phyloP scores from a whole-genome alignment of 805 yeast species.

The Yarrowia sp. region DNA sequence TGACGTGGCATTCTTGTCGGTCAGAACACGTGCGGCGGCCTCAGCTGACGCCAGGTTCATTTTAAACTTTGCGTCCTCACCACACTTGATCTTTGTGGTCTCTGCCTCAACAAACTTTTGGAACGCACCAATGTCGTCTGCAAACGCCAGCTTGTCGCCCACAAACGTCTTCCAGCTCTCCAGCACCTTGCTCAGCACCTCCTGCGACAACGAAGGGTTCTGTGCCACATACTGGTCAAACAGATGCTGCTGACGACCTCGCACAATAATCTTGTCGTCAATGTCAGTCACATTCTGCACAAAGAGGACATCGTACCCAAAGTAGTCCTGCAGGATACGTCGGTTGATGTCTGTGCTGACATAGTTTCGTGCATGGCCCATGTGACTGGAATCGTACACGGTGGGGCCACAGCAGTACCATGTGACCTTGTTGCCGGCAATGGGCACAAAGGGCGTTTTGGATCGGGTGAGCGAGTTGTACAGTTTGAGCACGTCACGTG shows the following conservation, averaged over 20 bases:
- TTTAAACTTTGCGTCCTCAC: constrained; percentile 74
- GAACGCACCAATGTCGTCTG: constrained; percentile 48
- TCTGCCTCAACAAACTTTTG: constrained; percentile 51
- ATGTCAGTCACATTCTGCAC: constrained; percentile 98
- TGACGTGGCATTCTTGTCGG: constrained; percentile 31
- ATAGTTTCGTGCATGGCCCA: constrained; percentile 98
- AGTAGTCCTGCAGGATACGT: constrained; percentile 82
- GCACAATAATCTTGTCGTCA: constrained; percentile 92
- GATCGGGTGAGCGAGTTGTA: constrained; percentile 82
- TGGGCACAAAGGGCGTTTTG: constrained; percentile 77
- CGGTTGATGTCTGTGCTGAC: constrained; percentile 92
- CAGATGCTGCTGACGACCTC: constrained; percentile 86
- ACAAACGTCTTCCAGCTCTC: constrained; percentile 52
- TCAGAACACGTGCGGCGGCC: constrained; percentile 49
- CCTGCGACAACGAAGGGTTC: constrained; percentile 36
- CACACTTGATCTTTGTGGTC: constrained; percentile 51
- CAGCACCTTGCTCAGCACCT: constrained; percentile 44
- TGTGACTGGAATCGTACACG: constrained; percentile 91
- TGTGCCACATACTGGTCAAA: constrained; percentile 56
- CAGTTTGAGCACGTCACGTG: constrained; percentile 51
- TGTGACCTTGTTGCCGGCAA: constrained; percentile 56
- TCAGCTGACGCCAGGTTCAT: constrained; percentile 72
- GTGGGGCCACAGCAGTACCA: constrained; percentile 99
- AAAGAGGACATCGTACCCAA: constrained; percentile 82
- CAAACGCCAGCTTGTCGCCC: constrained; percentile 48